These are phyloP conservation scores for Talaromyces sp. DNA, from an alignment of 2,329 filamentous ascomycete species.

Conservation along the genomic window DNA sequence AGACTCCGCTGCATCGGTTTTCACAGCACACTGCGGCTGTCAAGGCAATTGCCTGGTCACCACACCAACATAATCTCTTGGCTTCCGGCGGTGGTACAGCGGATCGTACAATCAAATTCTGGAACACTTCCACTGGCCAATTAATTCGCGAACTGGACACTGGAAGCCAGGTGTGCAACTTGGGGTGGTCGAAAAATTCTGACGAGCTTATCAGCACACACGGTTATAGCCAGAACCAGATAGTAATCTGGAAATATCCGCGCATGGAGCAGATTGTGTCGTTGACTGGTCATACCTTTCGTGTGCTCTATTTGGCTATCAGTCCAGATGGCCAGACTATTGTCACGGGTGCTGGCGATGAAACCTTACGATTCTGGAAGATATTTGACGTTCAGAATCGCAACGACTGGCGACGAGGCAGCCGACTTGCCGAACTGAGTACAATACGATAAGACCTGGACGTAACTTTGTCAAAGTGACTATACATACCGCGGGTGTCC, in stretches of 20 bases:
- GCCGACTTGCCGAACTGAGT: slow-evolving; percentile 72
- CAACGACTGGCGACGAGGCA: slow-evolving; percentile 60
- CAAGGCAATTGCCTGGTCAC: slow-evolving; percentile 97
- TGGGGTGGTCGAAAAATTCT: slow-evolving; percentile 95
- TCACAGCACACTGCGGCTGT: slow-evolving; percentile 93
- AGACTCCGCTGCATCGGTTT: slow-evolving; percentile 89
- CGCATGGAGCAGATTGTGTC: slow-evolving; percentile 96
- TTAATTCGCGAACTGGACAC: slow-evolving; percentile 88
- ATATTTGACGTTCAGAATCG: slow-evolving; percentile 80
- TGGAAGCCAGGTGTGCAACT: slow-evolving; percentile 96
- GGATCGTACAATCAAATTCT: slow-evolving; percentile 95
- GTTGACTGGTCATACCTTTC: slow-evolving; percentile 92
- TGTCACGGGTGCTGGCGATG: slow-evolving; percentile 92
- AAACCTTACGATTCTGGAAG: slow-evolving; percentile 95
- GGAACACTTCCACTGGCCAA: slow-evolving; percentile 84
- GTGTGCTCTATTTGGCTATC: slow-evolving; percentile 95
- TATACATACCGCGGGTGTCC: neutral
- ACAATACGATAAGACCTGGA: slow-evolving; percentile 61
- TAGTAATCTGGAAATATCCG: slow-evolving; percentile 99
- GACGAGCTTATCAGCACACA: slow-evolving; percentile 97
- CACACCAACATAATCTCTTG: slow-evolving; percentile 89
- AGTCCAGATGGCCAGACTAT: slow-evolving; percentile 91
- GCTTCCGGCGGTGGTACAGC: slow-evolving; percentile 94
- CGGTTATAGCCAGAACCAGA: slow-evolving; percentile 96
- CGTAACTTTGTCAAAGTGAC: neutral